Conservation (phyloP, 2,329 filamentous ascomycete genomes). For the Ceratocystis diversiconidia region DNA sequence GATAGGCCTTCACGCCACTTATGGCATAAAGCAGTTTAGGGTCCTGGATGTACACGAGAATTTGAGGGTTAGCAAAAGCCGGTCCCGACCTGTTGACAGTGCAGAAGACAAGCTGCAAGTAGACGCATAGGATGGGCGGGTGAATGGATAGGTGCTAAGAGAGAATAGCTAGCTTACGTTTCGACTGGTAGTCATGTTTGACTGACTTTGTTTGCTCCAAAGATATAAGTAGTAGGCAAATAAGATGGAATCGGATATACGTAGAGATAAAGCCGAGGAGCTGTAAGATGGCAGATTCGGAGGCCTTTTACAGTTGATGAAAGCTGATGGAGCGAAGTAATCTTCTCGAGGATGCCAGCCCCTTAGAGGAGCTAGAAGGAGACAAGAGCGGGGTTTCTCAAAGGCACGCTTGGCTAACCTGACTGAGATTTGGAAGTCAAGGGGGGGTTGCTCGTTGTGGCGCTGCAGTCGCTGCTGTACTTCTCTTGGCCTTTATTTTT, state of each 20-base stretch:
- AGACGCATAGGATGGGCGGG: background rate
- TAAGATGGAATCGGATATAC: background rate
- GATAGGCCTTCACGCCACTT: slow-evolving; percentile 78
- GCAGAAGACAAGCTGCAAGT: background rate
- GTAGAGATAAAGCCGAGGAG: background rate
- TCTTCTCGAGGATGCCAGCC: background rate
- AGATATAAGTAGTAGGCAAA: background rate
- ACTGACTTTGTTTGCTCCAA: background rate
- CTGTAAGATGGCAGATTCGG: background rate
- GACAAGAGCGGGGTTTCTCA: background rate
- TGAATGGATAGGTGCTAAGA: background rate
- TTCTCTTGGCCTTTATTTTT: background rate
- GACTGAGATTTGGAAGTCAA: background rate
- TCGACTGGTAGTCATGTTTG: slow-evolving; percentile 15
- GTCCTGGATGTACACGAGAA: slow-evolving; percentile 30
- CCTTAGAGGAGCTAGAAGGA: background rate
- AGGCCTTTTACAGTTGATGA: background rate
- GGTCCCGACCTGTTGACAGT: background rate
- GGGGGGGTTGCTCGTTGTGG: background rate
- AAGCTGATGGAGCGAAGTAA: background rate
- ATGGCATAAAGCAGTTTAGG: slow-evolving; percentile 57
- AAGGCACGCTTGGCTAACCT: background rate
- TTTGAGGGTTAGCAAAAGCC: slow-evolving; percentile 12
- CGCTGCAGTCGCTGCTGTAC: background rate
- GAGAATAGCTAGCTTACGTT: slow-evolving; percentile 11